phyloP scores from a whole-genome alignment of 805 yeast species.

The Spathaspora sp. region DNA sequence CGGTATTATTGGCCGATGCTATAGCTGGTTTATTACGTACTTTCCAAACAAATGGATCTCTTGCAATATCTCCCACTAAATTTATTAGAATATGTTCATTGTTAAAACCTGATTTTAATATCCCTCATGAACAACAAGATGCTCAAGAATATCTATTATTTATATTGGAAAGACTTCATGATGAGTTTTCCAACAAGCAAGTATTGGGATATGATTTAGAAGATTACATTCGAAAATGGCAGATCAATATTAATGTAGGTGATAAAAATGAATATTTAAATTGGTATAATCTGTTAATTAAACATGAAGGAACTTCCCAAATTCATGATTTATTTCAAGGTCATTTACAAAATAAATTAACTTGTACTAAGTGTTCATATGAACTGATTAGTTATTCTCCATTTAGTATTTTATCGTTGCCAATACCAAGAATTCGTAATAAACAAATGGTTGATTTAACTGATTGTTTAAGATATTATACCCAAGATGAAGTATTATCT shows the following conservation, averaged over 20 bases:
- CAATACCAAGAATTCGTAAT: slow-evolving; percentile 44
- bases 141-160: slow-evolving; percentile 74
- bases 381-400: slow-evolving; percentile 57
- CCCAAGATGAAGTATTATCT: slow-evolving; percentile 59
- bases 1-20: slow-evolving; percentile 43
- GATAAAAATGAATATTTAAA: slow-evolving; percentile 51
- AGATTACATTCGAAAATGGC: slow-evolving; percentile 26
- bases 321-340: slow-evolving; percentile 68
- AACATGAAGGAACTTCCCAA: slow-evolving; percentile 63
- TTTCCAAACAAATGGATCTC: slow-evolving; percentile 56
- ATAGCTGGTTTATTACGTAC: slow-evolving; percentile 53
- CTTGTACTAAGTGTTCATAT: slow-evolving; percentile 63
- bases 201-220: slow-evolving; percentile 16
- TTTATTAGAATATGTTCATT: slow-evolving; percentile 51
- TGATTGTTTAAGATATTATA: slow-evolving; percentile 61
- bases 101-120: slow-evolving; percentile 62
- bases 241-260: slow-evolving; percentile 23
- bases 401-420: slow-evolving; percentile 60
- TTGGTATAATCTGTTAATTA: slow-evolving; percentile 55
- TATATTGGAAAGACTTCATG: slow-evolving; percentile 63
- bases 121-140: slow-evolving; percentile 78
- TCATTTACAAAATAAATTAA: slow-evolving; percentile 61
- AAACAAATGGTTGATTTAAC: slow-evolving; percentile 41
- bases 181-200: slow-evolving; percentile 46
- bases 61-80: slow-evolving; percentile 60